Evolutionary conservation across 257 asterid genomes (phyloP).

Genomic region (Scutellaria baicalensis): DNA sequence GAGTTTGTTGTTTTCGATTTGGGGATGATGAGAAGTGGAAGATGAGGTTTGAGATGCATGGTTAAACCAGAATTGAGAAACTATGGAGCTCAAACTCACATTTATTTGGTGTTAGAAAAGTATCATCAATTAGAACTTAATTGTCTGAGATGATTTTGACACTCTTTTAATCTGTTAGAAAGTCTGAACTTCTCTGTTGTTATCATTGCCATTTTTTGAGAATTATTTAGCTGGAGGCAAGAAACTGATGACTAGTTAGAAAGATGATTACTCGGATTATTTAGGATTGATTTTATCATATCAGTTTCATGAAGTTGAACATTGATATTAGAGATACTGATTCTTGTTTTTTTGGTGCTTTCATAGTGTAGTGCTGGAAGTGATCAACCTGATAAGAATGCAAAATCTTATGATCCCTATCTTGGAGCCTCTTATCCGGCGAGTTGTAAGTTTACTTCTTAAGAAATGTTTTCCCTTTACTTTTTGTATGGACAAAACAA

Average conservation of each 20-base stretch:
- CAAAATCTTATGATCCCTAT: constrained; percentile 65
- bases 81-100: not conserved
- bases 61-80: not conserved
- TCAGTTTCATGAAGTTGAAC: not conserved
- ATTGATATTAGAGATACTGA: not conserved
- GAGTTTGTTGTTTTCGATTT: not conserved
- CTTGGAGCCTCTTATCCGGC: constrained; percentile 85
- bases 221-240: not conserved
- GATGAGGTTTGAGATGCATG: not conserved
- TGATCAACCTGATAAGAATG: constrained; percentile 56
- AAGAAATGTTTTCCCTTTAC: not conserved
- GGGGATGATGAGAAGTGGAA: not conserved
- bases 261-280: not conserved
- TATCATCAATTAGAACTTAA: not conserved
- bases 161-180: not conserved
- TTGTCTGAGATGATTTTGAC: not conserved
- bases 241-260: not conserved
- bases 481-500: not conserved
- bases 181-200: not conserved
- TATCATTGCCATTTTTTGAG: not conserved
- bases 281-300: not conserved
- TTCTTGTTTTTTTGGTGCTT: constrained; percentile 5
- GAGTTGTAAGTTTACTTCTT: constrained; percentile 58
- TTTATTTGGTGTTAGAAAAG: not conserved
- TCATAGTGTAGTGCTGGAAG: constrained; percentile 71